Conservation (phyloP, 2,329 filamentous ascomycete genomes). For the Clonostachys chloroleuca region DNA sequence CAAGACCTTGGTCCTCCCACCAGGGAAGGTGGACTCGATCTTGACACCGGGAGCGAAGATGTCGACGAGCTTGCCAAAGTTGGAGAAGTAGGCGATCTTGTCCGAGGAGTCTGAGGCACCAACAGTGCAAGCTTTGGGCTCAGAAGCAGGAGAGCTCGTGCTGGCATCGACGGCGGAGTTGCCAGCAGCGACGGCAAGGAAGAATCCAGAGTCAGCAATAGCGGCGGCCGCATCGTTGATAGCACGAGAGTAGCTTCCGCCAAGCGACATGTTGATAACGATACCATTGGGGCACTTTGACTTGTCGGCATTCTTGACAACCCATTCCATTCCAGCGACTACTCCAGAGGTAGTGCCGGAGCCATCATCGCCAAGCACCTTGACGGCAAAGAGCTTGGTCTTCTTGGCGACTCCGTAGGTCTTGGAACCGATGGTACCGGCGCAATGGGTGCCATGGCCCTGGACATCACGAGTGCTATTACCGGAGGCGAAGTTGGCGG, state of each 20-base stretch:
- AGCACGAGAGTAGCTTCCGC: conserved; percentile 33
- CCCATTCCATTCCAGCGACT: conserved; percentile 38
- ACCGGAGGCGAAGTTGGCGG: conserved; percentile 7
- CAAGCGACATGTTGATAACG: conserved; percentile 53
- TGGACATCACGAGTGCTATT: conserved; percentile 15
- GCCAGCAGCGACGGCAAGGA: conserved; percentile 47
- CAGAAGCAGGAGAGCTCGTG: conserved; percentile 42
- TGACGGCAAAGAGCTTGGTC: conserved; percentile 31
- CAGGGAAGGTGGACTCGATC: conserved; percentile 37
- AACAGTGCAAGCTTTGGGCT: conserved; percentile 44
- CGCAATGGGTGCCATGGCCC: conserved; percentile 29
- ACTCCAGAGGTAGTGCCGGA: conserved; percentile 28
- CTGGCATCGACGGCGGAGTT: conserved; percentile 42
- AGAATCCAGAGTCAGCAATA: conserved; percentile 37
- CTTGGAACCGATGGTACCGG: conserved; percentile 14
- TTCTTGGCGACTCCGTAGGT: conserved; percentile 29
- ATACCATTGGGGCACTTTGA: conserved; percentile 33
- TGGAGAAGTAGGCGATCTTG: conserved; percentile 40
- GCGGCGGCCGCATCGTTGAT: conserved; percentile 43
- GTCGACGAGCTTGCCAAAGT: conserved; percentile 42
- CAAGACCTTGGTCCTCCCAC: conserved; percentile 35
- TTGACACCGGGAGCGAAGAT: conserved; percentile 44
- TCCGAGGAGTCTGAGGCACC: conserved; percentile 36
- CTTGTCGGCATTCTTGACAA: conserved; percentile 23
- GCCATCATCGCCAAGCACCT: conserved; percentile 32